Conservation (phyloP, 805 yeast genomes). For the Candida bentonensis region DNA sequence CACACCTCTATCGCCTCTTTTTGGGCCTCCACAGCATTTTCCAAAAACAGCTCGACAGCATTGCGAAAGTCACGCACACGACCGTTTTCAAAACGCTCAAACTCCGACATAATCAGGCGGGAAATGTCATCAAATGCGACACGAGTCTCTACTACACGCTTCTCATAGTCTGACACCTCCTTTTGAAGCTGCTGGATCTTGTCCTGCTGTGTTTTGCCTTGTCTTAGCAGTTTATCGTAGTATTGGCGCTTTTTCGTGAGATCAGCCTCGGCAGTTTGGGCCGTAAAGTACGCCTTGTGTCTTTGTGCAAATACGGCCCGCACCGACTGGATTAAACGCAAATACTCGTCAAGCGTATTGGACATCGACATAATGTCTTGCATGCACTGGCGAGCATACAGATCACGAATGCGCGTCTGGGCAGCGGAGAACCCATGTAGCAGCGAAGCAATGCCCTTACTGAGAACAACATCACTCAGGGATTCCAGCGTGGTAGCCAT, state of each 20-base stretch:
- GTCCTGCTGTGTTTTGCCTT: constrained; percentile 45
- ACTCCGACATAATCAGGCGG: constrained; percentile 51
- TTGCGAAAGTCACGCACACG: constrained; percentile 75
- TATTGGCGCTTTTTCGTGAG: constrained; percentile 32
- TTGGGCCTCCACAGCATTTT: constrained; percentile 81
- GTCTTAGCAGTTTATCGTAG: constrained; percentile 31
- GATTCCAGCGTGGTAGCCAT: constrained; percentile 41
- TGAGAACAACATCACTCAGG: constrained; percentile 62
- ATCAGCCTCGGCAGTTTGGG: constrained; percentile 33
- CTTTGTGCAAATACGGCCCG: constrained; percentile 64
- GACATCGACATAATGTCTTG: constrained; percentile 83
- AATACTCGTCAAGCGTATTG: constrained; percentile 75
- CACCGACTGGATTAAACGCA: constrained; percentile 61
- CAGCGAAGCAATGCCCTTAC: constrained; percentile 47
- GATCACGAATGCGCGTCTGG: constrained; percentile 55
- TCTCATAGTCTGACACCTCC: constrained; percentile 45
- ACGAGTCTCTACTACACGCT: constrained; percentile 38
- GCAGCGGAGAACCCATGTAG: constrained; percentile 58
- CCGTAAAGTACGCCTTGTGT: constrained; percentile 36
- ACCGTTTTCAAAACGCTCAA: constrained; percentile 55
- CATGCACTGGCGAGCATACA: constrained; percentile 61
- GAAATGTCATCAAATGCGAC: constrained; percentile 51
- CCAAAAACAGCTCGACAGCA: constrained; percentile 79
- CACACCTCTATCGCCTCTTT: constrained; percentile 50
- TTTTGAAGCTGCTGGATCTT: constrained; percentile 41